These are phyloP conservation scores for Pyrus communis DNA, from an alignment of 306 rosid species.

Conservation along the genomic window DNA sequence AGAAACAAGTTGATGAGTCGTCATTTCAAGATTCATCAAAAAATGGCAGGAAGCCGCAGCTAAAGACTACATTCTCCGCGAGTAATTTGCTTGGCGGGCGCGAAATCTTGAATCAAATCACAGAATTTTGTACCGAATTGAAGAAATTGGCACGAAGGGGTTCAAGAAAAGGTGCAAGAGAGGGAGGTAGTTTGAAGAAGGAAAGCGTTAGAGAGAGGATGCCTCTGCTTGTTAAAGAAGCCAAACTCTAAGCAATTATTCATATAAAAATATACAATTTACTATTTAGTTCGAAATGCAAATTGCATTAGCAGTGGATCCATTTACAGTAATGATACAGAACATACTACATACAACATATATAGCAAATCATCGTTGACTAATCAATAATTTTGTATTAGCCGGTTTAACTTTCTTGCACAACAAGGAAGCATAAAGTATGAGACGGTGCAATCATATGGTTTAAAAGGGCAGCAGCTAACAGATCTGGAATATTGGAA, in stretches of 20 bases:
- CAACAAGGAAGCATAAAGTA: no score
- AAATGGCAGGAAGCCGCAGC: conserved; percentile 12
- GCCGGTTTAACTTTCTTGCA: no score
- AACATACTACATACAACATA: no score
- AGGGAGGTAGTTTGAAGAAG: conserved; percentile 24
- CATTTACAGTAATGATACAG: no score
- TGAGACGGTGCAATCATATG: no score
- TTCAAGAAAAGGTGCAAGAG: conserved; percentile 24
- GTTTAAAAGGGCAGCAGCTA: no score
- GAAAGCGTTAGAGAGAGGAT: conserved; percentile 14
- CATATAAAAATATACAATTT: no score
- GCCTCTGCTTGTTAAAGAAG: conserved; percentile 30
- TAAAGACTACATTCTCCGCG: conserved; percentile 42
- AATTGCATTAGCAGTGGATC: no score
- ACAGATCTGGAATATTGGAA: no score
- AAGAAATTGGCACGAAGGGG: conserved; percentile 41
- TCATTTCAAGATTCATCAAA: conserved; percentile 12
- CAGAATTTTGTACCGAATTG: conserved; percentile 33
- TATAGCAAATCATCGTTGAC: no score
- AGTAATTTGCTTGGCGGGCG: conserved; percentile 39
- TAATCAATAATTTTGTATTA: no score
- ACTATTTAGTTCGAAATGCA: no score
- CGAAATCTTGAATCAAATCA: conserved; percentile 44
- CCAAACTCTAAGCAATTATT: not conserved
- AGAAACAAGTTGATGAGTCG: conserved; percentile 4